These are phyloP conservation scores for Theileria annulata DNA, from an alignment of 169 alveolate species.

Conservation along the genomic window DNA sequence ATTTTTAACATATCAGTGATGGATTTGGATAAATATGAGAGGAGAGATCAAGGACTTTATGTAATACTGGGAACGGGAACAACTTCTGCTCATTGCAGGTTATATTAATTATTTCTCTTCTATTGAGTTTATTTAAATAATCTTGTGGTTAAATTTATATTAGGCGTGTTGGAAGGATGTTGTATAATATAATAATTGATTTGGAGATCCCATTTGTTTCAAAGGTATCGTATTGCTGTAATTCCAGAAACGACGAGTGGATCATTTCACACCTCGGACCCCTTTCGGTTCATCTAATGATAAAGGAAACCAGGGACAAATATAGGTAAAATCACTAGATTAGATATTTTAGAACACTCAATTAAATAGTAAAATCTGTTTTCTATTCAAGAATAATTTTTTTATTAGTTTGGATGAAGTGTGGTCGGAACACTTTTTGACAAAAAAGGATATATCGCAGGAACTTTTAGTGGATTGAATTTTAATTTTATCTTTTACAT, in stretches of 20 bases:
- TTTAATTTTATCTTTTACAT: not conserved
- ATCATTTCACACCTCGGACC: slow-evolving; percentile 80
- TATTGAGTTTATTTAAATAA: not conserved
- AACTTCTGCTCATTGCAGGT: slow-evolving; percentile 75
- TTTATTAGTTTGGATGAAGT: slow-evolving; percentile 23
- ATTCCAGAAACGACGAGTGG: slow-evolving; percentile 79
- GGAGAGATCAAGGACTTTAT: slow-evolving; percentile 79
- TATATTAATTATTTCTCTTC: not conserved
- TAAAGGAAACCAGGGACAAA: slow-evolving; percentile 61
- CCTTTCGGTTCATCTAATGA: slow-evolving; percentile 73
- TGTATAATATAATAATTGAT: slow-evolving; percentile 70
- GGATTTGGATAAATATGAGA: slow-evolving; percentile 77
- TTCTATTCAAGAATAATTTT: not conserved
- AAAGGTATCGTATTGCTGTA: slow-evolving; percentile 70
- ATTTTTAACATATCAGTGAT: slow-evolving; percentile 60
- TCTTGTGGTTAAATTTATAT: not conserved
- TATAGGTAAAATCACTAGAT: slow-evolving; percentile 52
- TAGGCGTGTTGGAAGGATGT: slow-evolving; percentile 73
- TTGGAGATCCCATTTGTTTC: slow-evolving; percentile 79
- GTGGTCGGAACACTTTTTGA: slow-evolving; percentile 22
- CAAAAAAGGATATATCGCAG: not conserved
- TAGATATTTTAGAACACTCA: not conserved
- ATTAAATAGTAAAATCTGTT: too few species aligned
- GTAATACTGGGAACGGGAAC: slow-evolving; percentile 79
- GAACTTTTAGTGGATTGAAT: not conserved